These are phyloP conservation scores for Argentina anserina DNA, from an alignment of 306 rosid genomes.

Conservation along the genomic window DNA sequence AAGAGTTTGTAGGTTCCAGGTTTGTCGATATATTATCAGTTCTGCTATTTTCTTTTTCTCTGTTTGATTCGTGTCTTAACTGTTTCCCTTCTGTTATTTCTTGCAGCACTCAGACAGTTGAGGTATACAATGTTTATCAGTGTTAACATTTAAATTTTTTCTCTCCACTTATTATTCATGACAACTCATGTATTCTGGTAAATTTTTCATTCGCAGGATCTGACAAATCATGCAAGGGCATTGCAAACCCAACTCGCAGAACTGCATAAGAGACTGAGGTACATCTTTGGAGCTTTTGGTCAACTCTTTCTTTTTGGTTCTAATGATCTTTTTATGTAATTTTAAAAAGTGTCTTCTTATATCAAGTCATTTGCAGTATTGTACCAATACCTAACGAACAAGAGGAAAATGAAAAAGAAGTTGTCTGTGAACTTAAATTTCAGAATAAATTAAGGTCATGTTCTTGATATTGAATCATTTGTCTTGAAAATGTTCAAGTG, in stretches of 20 bases:
- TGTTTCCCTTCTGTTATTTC: slow-evolving; percentile 20
- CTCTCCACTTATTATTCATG: slow-evolving; percentile 20
- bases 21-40: slow-evolving; percentile 21
- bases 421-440: not conserved
- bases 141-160: slow-evolving; percentile 17
- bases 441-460: not conserved
- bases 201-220: slow-evolving; percentile 45
- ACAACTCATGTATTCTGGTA: slow-evolving; percentile 23
- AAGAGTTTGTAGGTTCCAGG: slow-evolving; percentile 67
- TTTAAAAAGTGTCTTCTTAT: not conserved
- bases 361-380: not conserved
- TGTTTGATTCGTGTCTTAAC: slow-evolving; percentile 15
- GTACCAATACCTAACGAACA: not conserved
- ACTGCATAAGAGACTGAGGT: slow-evolving; percentile 76
- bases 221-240: slow-evolving; percentile 38
- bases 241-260: slow-evolving; percentile 52
- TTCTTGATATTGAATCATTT: not conserved
- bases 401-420: not conserved
- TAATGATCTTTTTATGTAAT: slow-evolving; percentile 19
- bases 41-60: slow-evolving; percentile 24
- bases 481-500: not conserved
- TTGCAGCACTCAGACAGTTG: slow-evolving; percentile 60
- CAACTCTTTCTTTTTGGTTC: slow-evolving; percentile 51
- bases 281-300: slow-evolving; percentile 64
- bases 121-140: slow-evolving; percentile 41